Evolutionary conservation across 768 basidiomycete species (phyloP).

Genomic region (Sarcomyxa edulis): DNA sequence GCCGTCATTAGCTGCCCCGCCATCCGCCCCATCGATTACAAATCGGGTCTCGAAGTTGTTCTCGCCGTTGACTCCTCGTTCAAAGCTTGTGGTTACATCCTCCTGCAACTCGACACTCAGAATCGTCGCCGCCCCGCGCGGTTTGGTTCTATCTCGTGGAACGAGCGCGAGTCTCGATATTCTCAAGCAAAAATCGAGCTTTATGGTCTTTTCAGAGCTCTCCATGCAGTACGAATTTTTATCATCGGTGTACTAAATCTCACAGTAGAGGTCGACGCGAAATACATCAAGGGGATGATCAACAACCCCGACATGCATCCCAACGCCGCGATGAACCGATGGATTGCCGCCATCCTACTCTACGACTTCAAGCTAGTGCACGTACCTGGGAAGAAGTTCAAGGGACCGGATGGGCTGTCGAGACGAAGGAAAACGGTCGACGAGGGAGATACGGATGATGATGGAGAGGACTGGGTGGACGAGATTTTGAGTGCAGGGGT

Average conservation of each 20-base stretch:
- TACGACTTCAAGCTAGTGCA: slow-evolving; percentile 32
- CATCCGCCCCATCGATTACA: slow-evolving; percentile 19
- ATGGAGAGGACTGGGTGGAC: background rate
- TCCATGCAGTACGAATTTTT: slow-evolving; percentile 15
- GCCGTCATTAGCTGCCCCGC: slow-evolving; percentile 7
- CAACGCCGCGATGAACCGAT: slow-evolving; percentile 29
- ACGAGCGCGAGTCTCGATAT: slow-evolving; percentile 19
- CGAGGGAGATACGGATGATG: background rate
- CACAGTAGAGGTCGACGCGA: slow-evolving; percentile 4
- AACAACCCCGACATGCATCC: slow-evolving; percentile 18
- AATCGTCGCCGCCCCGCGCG: slow-evolving; percentile 18
- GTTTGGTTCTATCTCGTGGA: slow-evolving; percentile 34
- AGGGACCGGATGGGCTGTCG: slow-evolving; percentile 17
- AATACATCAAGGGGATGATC: slow-evolving; percentile 18
- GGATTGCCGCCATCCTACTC: slow-evolving; percentile 33
- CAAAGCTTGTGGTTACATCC: slow-evolving; percentile 29
- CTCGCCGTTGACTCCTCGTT: slow-evolving; percentile 30
- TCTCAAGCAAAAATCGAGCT: slow-evolving; percentile 28
- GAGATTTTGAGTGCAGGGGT: no score
- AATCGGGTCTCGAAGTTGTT: slow-evolving; percentile 15
- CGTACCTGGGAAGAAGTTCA: slow-evolving; percentile 18
- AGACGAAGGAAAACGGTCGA: slow-evolving; percentile 6
- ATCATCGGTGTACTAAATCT: slow-evolving; percentile 18
- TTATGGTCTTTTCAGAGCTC: slow-evolving; percentile 27
- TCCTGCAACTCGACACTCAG: slow-evolving; percentile 24